These are phyloP conservation scores for Trametes villosa DNA, from an alignment of 768 basidiomycete genomes.

Conservation along the genomic window DNA sequence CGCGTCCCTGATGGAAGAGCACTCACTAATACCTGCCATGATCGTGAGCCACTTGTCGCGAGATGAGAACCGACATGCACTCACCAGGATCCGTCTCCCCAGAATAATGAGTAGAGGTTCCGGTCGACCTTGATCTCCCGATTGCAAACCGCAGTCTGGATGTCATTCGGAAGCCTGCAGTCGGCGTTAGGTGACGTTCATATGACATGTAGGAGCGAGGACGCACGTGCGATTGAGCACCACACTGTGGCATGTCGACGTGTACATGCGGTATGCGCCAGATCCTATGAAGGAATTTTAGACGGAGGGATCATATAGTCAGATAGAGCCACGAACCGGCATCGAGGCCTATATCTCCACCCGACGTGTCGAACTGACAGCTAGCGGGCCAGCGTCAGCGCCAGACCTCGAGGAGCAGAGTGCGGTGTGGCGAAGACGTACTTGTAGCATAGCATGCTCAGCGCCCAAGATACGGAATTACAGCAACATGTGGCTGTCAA, in stretches of 20 bases:
- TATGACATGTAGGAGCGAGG: too few species aligned
- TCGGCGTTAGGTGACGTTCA: background rate
- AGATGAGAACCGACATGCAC: background rate
- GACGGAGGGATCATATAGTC: background rate
- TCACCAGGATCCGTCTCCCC: conserved; percentile 13
- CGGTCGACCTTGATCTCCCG: conserved; percentile 19
- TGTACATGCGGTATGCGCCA: conserved; percentile 16
- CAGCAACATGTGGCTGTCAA: conserved; percentile 22
- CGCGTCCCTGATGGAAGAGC: too few species aligned
- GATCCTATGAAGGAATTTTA: background rate
- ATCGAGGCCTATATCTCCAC: conserved; percentile 15
- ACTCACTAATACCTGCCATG: conserved; percentile 22
- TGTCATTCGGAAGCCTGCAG: conserved; percentile 15
- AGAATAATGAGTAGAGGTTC: conserved; percentile 16
- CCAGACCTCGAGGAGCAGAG: background rate
- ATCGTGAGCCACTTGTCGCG: background rate
- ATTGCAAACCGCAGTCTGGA: conserved; percentile 24
- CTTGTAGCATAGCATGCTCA: conserved; percentile 30
- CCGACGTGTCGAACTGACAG: conserved; percentile 18
- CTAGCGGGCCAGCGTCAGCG: background rate
- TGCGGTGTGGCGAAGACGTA: conserved; percentile 1
- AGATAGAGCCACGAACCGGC: conserved; percentile 9
- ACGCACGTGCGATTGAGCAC: conserved; percentile 7
- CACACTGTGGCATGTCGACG: background rate
- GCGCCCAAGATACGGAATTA: conserved; percentile 20